Base-by-base conservation (phyloP, 169 alveolate genomes). In the Ichthyophthirius multifiliis region DNA sequence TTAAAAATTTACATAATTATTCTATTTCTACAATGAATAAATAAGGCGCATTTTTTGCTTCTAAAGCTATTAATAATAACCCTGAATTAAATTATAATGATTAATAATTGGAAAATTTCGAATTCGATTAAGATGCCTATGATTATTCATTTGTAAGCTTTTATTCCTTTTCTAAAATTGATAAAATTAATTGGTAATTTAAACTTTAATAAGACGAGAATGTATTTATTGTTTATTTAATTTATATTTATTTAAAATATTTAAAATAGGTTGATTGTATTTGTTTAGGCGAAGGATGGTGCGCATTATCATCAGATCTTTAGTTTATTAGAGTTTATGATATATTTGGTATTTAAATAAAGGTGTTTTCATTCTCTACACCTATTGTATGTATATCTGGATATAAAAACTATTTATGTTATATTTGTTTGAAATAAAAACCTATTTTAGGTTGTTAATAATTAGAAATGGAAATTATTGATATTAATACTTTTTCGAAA, bases 271-370 rank as follows among this genome's bases (percentile, higher is more conserved):
- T 39, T 43, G 84, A 78, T 32, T 34, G 55, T 15, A 48, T 78
- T 1, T 20, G 74, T n/a, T 64, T 78, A 6, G 84, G 84, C 32
- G 65, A 65, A 32, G 84, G 73, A 20, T 78, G 84, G 84, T 78
- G 67, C 65, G 84, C 84, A 15, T 63, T 65, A 7, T 63, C 30
- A 39, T 64, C 74, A 32, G 84, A 78, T 78, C 39, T 63, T 35
- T 74, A 75, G n/a, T 63, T 43, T n/a, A 37, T 65, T 30, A 78
- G 78, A 78, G 64, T 78, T 1, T 35, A 63, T 18, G 46, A 73
- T 30, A 64, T 78, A 43, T 63, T 44, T 43, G 75, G 84, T 20
- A 41, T 78, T 20, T 48, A 78, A 45, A 3, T 41, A 7, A 30
- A 32, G 13, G 34, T 39, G 12, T 78, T 78, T n/a, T 43, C 55